Evolutionary conservation across 768 basidiomycete genomes (phyloP), one percentile per base, ranked within the genome.

Genomic region (Kwoniella sp.): DNA sequence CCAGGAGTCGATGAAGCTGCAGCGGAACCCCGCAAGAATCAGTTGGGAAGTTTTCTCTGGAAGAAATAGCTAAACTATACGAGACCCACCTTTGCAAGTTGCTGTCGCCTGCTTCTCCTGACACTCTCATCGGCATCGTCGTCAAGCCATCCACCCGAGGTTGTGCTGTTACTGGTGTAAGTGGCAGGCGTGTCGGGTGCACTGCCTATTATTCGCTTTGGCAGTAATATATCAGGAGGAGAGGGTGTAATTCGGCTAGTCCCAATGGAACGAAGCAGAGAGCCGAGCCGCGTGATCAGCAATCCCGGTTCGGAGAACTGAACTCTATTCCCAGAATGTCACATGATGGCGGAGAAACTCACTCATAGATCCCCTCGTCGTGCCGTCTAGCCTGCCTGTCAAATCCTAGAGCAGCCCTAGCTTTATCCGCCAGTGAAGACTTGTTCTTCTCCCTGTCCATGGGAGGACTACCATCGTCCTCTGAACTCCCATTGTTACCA

Each of bases 81-180:
- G 25, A 9, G 9, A 63, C 67, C 53, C 49, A 70, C 68, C 63
- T 74, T 74, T 30, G 69, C 69, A 1, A 67, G 37, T 44, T 74
- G 72, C 27, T 56, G 52, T 51, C 68, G 60, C 51, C 60, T 61
- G 36, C 58, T 52, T 27, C 40, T 63, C 53, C 54, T 63, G 3
- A 51, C 49, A 17, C 21, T 12, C 24, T 56, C 60, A 17, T 63
- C 55, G n/a, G 55, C 61, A 4, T 54, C 60, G 2, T 50, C 46
- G 40, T 61, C 60, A n/a, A 19, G 22, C 21, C 17, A 6, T 15
- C 21, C 51, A 24, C 52, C 52, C 9, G 30, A 44, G 2, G 51
- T n/a, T 13, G 51, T 54, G 19, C n/a, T 55, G n/a, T 25, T 58
- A 13, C 47, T 58, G 5, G 44, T 50, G 30, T 30, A 47, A 30